Percentiles rank a stretch among this genome's conserved stretches.
Evolutionary conservation across 2,329 filamentous ascomycete genomes (phyloP).

Genomic region (Sordariomycetes sp.): DNA sequence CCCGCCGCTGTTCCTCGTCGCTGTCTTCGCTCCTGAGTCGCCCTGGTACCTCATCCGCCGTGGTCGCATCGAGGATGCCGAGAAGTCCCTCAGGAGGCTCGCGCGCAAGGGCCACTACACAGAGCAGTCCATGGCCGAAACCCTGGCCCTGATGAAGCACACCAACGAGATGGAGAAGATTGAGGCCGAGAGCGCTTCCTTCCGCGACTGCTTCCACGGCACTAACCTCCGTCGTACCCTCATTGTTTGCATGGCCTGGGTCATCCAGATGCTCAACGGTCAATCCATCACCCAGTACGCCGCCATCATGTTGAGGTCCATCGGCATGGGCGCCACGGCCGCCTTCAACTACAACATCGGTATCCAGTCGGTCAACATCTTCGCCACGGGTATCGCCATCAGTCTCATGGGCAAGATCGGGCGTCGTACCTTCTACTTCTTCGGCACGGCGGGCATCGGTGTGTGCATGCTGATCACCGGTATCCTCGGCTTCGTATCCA

Average conservation of each 20-base stretch:
- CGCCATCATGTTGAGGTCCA: constrained; percentile 40
- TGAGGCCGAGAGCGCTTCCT: constrained; percentile 20
- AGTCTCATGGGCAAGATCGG: constrained; percentile 24
- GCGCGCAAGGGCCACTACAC: constrained; percentile 20
- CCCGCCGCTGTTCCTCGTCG: constrained; percentile 20
- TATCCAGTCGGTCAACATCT: constrained; percentile 33
- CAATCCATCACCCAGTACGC: constrained; percentile 45
- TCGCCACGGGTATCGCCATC: constrained; percentile 30
- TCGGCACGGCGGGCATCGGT: constrained; percentile 27
- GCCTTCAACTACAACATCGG: constrained; percentile 38
- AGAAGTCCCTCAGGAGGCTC: constrained; percentile 18
- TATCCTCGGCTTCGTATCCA: constrained; percentile 23
- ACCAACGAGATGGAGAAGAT: constrained; percentile 29
- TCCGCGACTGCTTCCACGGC: constrained; percentile 28
- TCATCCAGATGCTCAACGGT: constrained; percentile 21
- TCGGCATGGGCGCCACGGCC: constrained; percentile 30
- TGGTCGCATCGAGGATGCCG: constrained; percentile 17
- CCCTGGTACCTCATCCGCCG: constrained; percentile 30
- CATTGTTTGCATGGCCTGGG: constrained; percentile 18
- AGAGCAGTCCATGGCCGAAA: constrained; percentile 25
- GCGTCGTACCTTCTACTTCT: constrained; percentile 28
- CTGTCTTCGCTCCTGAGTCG: constrained; percentile 30
- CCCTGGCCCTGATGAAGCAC: constrained; percentile 29
- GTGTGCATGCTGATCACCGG: constrained; percentile 31
- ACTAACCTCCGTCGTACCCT: constrained; percentile 27